Evolutionary conservation across 306 rosid species (phyloP).

Genomic region (Psophocarpus tetragonolobus): DNA sequence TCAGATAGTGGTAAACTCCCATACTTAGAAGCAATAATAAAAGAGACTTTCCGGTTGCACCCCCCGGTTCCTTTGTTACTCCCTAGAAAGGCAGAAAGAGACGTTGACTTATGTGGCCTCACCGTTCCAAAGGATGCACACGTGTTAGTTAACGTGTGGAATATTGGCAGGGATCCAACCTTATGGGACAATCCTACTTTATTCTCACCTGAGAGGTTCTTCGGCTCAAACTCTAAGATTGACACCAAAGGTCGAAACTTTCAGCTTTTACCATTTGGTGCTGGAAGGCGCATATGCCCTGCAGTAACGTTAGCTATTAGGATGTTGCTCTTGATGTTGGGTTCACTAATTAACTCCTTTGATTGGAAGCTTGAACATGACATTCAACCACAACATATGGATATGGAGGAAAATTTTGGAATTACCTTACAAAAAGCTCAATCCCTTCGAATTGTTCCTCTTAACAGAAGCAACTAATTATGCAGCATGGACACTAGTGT

Average conservation of each 20-base stretch:
- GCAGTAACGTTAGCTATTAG: conserved; percentile 42
- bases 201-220: conserved; percentile 57
- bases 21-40: conserved; percentile 11
- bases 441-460: conserved; percentile 43
- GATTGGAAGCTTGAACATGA: conserved; percentile 57
- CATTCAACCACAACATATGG: conserved; percentile 29
- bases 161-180: conserved; percentile 31
- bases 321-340: conserved; percentile 44
- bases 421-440: conserved; percentile 41
- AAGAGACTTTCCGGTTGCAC: conserved; percentile 51
- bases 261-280: conserved; percentile 53
- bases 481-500: background rate
- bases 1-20: no score
- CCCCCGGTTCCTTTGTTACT: conserved; percentile 42
- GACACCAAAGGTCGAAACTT: conserved; percentile 43
- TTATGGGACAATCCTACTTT: conserved; percentile 43
- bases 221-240: conserved; percentile 39
- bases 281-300: conserved; percentile 46
- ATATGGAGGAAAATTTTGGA: conserved; percentile 54
- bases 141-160: conserved; percentile 48
- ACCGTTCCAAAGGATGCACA: conserved; percentile 51
- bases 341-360: conserved; percentile 48
- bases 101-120: conserved; percentile 42
- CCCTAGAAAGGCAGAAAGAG: conserved; percentile 48
- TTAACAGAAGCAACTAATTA: background rate